Evolutionary conservation across 192 early-diverging fungal genomes (phyloP).

Genomic region (Coemansia reversa): DNA sequence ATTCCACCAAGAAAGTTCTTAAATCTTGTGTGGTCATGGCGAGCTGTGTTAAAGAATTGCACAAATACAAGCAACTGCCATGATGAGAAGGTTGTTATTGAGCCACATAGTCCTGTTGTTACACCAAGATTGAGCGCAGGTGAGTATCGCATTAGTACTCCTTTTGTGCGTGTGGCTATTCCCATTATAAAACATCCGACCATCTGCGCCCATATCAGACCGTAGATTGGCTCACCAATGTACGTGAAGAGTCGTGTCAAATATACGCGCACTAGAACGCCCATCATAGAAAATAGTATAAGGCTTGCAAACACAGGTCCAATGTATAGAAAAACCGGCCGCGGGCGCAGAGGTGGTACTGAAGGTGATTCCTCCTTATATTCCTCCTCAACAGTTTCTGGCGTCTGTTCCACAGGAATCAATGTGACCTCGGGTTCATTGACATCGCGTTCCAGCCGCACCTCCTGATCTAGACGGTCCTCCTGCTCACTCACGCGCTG

Average conservation of each 20-base stretch:
- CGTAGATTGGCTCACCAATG: constrained; percentile 60
- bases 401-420: constrained; percentile 25
- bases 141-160: constrained; percentile 37
- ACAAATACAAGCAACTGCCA: constrained; percentile 65
- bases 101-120: constrained; percentile 74
- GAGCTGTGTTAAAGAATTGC: constrained; percentile 42
- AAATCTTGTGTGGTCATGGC: constrained; percentile 22
- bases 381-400: constrained; percentile 12
- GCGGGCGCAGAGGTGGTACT: background rate
- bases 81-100: constrained; percentile 80
- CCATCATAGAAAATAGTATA: constrained; percentile 60
- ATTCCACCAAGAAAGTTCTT: constrained; percentile 50
- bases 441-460: too few species aligned
- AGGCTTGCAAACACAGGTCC: constrained; percentile 27
- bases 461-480: too few species aligned
- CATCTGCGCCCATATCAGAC: constrained; percentile 65
- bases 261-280: constrained; percentile 63
- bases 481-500: too few species aligned
- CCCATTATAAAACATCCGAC: constrained; percentile 62
- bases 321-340: constrained; percentile 14
- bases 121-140: constrained; percentile 59
- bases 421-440: constrained; percentile 5
- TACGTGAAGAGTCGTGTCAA: constrained; percentile 59
- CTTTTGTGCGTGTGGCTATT: constrained; percentile 21
- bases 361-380: constrained; percentile 12